Evolutionary conservation across 306 rosid species (phyloP), one percentile per base, ranked within the genome.

Genomic region (Mucuna pruriens): DNA sequence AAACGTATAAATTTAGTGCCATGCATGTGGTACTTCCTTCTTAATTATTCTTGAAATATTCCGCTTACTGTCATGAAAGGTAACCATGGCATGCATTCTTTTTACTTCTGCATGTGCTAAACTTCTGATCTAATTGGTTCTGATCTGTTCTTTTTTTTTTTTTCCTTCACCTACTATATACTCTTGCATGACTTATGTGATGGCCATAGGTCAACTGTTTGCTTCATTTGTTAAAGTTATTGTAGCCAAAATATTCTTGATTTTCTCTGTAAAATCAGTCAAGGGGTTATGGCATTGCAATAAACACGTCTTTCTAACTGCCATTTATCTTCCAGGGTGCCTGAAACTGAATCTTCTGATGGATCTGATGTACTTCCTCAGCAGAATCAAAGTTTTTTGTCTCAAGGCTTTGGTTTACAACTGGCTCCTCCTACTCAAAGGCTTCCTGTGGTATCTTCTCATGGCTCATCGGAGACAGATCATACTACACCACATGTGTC

Each of bases 391-490:
- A 80, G 90, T 64, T 83, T 89, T 62, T 92, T 71, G 48, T 84
- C 90, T 75, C 97, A 91, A 82, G 92, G 92, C 74, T 92, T 91
- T 84, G 92, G 97, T 86, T 88, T 95, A 80, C 98, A 92, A 82
- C 83, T 95, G 92, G 98, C 92, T 61, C 98, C 95, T 79, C 98
- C 98, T 54, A 82, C 92, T 71, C 97, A 95, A 88, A 81, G 89
- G 52, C 74, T 75, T 84, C 83, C 91, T 61, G 45, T 74, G 76
- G 79, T 78, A 77, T 71, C 94, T 70, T 87, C 97, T 75, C 90
- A 74, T 85, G 80, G 80, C 83, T 86, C 89, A 48, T 58, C 82
- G 6, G 90, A 84, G 82, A 80, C 86, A 85, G 89, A 70, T 85
- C 61, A 62, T 75, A 74, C 76, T 71, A 76, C 89, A 39, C 23